A percentile compares a stretch with the other conserved stretches of the same genome.
phyloP scores from a whole-genome alignment of 2,329 filamentous ascomycete species.

The Talaromyces sp. region DNA sequence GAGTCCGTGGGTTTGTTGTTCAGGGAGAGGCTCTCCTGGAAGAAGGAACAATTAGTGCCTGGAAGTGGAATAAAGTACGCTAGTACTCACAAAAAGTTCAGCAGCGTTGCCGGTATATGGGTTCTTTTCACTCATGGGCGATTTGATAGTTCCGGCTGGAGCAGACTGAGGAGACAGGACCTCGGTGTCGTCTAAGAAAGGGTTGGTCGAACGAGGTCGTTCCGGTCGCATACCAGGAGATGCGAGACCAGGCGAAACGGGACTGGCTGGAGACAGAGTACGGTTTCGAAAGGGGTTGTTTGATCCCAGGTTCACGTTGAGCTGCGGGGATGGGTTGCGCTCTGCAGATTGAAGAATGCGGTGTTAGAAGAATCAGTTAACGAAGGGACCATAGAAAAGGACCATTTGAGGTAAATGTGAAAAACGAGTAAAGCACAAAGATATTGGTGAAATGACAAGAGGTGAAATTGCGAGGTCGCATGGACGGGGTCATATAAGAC shows the following conservation, averaged over 20 bases:
- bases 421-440: not conserved
- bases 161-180: conserved; percentile 31
- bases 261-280: conserved; percentile 33
- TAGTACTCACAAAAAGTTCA: conserved; percentile 57
- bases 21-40: conserved; percentile 36
- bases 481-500: not conserved
- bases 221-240: conserved; percentile 24
- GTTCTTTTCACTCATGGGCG: conserved; percentile 22
- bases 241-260: conserved; percentile 22
- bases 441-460: not conserved
- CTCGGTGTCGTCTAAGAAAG: conserved; percentile 52
- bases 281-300: conserved; percentile 50
- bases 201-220: conserved; percentile 56
- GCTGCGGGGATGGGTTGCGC: conserved; percentile 28
- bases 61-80: conserved; percentile 1
- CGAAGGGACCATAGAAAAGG: not conserved
- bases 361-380: conserved; percentile 1
- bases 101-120: conserved; percentile 45
- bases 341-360: conserved; percentile 15
- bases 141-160: conserved; percentile 26
- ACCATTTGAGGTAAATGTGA: not conserved
- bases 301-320: conserved; percentile 34
- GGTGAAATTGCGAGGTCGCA: not conserved
- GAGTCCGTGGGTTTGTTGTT: conserved; percentile 34
- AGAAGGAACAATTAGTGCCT: conserved; percentile 18